Conservation (phyloP, 2,329 filamentous ascomycete species). For the Fusarium sp. region DNA sequence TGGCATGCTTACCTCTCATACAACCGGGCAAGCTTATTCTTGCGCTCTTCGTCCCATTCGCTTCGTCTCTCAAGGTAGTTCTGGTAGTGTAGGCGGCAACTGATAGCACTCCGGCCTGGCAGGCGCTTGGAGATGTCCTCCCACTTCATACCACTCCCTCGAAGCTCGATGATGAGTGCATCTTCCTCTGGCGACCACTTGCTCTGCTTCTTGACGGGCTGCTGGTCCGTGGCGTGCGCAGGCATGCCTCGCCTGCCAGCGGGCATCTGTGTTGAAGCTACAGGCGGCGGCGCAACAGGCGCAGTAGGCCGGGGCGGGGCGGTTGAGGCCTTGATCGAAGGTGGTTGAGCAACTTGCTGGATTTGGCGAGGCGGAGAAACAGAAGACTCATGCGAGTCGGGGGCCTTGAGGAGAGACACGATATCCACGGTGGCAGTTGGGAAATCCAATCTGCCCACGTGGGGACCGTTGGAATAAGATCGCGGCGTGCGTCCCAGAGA, state of each 20-base stretch:
- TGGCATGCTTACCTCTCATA: conserved; percentile 84
- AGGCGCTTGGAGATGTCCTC: conserved; percentile 95
- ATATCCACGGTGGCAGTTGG: conserved; percentile 89
- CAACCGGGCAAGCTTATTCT: conserved; percentile 93
- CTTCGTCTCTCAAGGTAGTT: conserved; percentile 95
- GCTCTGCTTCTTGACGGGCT: conserved; percentile 91
- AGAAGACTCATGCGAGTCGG: conserved; percentile 79
- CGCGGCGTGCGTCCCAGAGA: conserved; percentile 45
- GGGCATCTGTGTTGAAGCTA: conserved; percentile 49
- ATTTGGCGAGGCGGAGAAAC: conserved; percentile 55
- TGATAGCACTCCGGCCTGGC: conserved; percentile 91
- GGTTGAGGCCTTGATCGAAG: conserved; percentile 38
- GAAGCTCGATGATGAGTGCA: conserved; percentile 90
- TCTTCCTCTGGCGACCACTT: conserved; percentile 98
- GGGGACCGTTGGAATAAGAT: conserved; percentile 45
- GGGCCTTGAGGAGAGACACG: conserved; percentile 84
- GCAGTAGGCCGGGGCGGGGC: conserved; percentile 38
- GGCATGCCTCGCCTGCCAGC: conserved; percentile 50
- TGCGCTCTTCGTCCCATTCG: conserved; percentile 97
- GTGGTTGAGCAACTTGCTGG: conserved; percentile 37
- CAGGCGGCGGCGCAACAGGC: conserved; percentile 42
- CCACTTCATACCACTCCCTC: conserved; percentile 96
- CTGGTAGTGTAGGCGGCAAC: conserved; percentile 94
- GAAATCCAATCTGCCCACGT: conserved; percentile 42
- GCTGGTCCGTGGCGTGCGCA: conserved; percentile 70